phyloP scores from a whole-genome alignment of 805 yeast species.

The Starmerella cellae region DNA sequence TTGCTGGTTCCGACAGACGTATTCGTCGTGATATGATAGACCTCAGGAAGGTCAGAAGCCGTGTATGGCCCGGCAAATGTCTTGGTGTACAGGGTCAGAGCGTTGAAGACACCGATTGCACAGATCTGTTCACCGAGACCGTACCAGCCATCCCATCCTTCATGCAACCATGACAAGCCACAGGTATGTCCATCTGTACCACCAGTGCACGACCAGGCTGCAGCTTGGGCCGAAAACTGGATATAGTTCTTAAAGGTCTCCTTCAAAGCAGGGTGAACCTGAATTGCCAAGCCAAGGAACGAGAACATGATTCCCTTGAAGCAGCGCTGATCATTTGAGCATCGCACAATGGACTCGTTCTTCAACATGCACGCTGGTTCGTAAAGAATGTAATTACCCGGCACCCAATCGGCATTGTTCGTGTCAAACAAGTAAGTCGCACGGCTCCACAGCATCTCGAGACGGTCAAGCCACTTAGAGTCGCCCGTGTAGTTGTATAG shows the following conservation, averaged over 20 bases:
- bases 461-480: constrained; percentile 51
- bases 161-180: constrained; percentile 61
- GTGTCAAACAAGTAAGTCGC: constrained; percentile 35
- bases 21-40: constrained; percentile 8
- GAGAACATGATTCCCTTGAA: constrained; percentile 76
- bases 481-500: constrained; percentile 61
- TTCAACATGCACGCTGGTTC: constrained; percentile 73
- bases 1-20: constrained; percentile 2
- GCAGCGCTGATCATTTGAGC: constrained; percentile 83
- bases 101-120: constrained; percentile 52
- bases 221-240: constrained; percentile 47
- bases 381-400: constrained; percentile 40
- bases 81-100: constrained; percentile 14
- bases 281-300: constrained; percentile 60
- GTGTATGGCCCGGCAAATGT: constrained; percentile 19
- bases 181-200: constrained; percentile 82
- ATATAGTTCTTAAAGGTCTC: constrained; percentile 34
- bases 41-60: constrained; percentile 20
- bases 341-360: constrained; percentile 28
- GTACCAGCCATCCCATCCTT: constrained; percentile 56
- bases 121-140: constrained; percentile 89
- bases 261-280: constrained; percentile 44
- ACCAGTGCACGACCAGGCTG: constrained; percentile 74
- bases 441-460: constrained; percentile 43
- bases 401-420: constrained; percentile 19